Base-by-base conservation (phyloP, 2,329 filamentous ascomycete species). In the Xylariaceae sp. region DNA sequence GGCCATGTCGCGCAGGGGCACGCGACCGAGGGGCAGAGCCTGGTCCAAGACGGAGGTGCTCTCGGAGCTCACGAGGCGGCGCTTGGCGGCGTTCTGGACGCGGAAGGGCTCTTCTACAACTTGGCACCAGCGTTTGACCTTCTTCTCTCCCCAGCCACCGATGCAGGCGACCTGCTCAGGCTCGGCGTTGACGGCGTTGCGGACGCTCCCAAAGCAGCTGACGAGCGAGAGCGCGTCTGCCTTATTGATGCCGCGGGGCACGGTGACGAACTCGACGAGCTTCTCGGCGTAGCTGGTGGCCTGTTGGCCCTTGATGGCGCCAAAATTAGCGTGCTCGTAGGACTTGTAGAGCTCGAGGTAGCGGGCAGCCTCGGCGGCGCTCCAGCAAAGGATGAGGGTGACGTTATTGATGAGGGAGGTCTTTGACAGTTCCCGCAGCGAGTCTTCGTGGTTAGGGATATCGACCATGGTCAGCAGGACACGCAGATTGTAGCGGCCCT, bases 341-440 rank as follows among this genome's bases (percentile, higher is more conserved):
- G 86, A 89, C 69, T 99, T 99, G 77, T 92, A 97, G 10, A 96
- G 75, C 66, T 97, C 94, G 19, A 99, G 77, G 64, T 99, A 99
- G 61, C 92, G 85, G 0, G 89, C 94, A 2, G 91, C 92, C 73
- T 99, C 94, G 51, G 89, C 87, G 14, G 92, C 89, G 6, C 87
- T 92, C 94, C 94, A 99, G 72, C 90, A 95, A 7, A 97, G 77
- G 45, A 99, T 85, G 11, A 99, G 70, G 1, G 94, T 99, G 38
- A 96, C 82, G 58, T 95, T 91, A 68, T 96, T 96, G 68, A 97
- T 83, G 22, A 97, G 71, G 12, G 88, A 91, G 2, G 91, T 95
- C 68, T 97, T 97, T 53, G 89, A 89, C 10, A 99, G 77, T 66
- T 97, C 94, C 58, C 88, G 89, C 45, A 99, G 71, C 4, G 85